Evolutionary conservation across 805 yeast species (phyloP), one percentile per base, ranked within the genome.

Genomic region (Wickerhamiella australiensis): DNA sequence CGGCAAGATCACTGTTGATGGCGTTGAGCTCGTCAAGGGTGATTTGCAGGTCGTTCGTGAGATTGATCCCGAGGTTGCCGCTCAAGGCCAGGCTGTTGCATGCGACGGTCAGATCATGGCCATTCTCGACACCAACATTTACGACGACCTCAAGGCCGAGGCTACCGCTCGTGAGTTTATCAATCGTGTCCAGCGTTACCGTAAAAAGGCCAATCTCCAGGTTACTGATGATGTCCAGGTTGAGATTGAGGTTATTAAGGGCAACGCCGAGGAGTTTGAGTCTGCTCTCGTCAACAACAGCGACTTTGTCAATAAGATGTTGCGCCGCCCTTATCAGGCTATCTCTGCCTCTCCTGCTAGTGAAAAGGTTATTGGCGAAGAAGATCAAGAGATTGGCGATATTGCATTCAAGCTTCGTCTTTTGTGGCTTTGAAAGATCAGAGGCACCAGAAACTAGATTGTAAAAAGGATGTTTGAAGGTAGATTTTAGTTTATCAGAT

Each of bases 131-230:
- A 82, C 85, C 57, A 85, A 82, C 58, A 69, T 87, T 50, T 82
- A 92, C 64, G 85, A 86, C 38, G 95, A 88, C 59, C 75, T 90
- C 66, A 81, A 82, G 70, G 80, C 85, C 45, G 97, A 92, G 72
- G 97, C 97, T 66, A 74, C 85, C 59, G 95, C 96, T 5, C 85
- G 99, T 73, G 97, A 92, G 68, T 75, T 92, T 63, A 78, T 92
- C 62, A 92, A 92, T 77, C 87, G 98, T 70, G 86, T 92, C 58
- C 99, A 92, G 75, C 82, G 95, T 68, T 78, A 88, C 64, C 83
- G 99, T 71, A 92, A 92, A 82, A 87, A 88, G 76, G 87, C 85
- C 56, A 95, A 95, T 29, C 75, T 92, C 62, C 84, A 84, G 63
- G 88, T 94, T 54, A 90, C 96, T 42, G 98, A 92, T 65, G 98